These are phyloP conservation scores for Epichloe aotearoae DNA, from an alignment of 2,329 filamentous ascomycete species.

Conservation along the genomic window DNA sequence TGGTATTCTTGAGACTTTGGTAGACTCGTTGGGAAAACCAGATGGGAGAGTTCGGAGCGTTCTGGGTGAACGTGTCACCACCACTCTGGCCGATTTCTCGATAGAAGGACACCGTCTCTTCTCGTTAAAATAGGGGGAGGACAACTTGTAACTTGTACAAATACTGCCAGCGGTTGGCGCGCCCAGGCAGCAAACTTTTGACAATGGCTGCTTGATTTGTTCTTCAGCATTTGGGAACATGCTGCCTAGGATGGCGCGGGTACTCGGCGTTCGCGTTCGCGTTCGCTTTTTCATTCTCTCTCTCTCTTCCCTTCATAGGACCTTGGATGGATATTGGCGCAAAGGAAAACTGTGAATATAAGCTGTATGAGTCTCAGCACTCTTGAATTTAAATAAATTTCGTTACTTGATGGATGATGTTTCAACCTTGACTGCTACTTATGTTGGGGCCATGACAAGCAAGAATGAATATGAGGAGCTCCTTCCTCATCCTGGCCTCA, in stretches of 20 bases:
- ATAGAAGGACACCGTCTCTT: neutral
- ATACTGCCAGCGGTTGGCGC: neutral
- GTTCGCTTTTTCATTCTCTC: no score
- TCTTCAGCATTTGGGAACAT: neutral
- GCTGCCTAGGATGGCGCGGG: neutral
- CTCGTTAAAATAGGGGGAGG: neutral
- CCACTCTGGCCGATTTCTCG: neutral
- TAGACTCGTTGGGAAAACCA: neutral
- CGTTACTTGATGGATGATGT: neutral
- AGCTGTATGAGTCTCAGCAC: neutral
- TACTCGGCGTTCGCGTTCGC: neutral
- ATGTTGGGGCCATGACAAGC: neutral
- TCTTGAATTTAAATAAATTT: neutral
- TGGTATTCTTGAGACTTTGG: neutral
- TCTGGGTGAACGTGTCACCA: neutral
- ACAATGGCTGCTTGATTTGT: neutral
- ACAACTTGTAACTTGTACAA: slow-evolving; percentile 4
- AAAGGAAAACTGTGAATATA: neutral
- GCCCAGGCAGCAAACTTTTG: neutral
- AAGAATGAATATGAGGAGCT: neutral
- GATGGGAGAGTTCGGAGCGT: neutral
- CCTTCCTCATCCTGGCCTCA: neutral
- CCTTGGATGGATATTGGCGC: neutral
- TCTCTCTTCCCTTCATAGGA: neutral
- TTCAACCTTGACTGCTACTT: neutral